A percentile compares a stretch with the other conserved stretches of the same genome.
Conservation (phyloP, 257 asterid species). For the Handroanthus guayacan region DNA sequence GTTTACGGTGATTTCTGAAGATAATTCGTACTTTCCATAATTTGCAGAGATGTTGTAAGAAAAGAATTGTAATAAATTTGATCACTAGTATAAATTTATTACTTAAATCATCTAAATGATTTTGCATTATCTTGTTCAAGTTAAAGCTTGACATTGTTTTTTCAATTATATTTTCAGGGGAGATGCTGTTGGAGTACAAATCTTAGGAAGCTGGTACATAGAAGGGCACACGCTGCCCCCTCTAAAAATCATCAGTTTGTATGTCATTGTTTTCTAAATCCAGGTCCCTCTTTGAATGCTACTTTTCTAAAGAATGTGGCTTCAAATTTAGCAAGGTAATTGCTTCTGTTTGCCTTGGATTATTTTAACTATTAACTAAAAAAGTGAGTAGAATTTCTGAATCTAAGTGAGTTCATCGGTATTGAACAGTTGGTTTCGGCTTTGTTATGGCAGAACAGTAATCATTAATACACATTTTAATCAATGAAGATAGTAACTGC, state of each 20-base stretch:
- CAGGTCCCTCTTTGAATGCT: conserved; percentile 53
- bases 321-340: conserved; percentile 62
- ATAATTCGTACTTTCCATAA: neutral
- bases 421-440: neutral
- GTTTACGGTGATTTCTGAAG: neutral
- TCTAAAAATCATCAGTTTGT: conserved; percentile 49
- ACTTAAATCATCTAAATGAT: neutral
- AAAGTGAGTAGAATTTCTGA: neutral
- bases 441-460: neutral
- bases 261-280: conserved; percentile 68
- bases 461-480: neutral
- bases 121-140: neutral
- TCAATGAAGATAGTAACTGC: neutral
- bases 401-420: neutral
- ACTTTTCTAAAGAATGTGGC: conserved; percentile 63
- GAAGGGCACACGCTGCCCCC: conserved; percentile 50
- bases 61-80: neutral
- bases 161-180: conserved; percentile 48
- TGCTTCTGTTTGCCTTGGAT: conserved; percentile 4
- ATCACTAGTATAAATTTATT: neutral
- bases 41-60: neutral
- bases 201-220: conserved; percentile 52
- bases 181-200: conserved; percentile 59
- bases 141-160: conserved; percentile 24
- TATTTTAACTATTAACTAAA: neutral